phyloP scores from a whole-genome alignment of 148 eudicot genomes.

The Cornus florida region DNA sequence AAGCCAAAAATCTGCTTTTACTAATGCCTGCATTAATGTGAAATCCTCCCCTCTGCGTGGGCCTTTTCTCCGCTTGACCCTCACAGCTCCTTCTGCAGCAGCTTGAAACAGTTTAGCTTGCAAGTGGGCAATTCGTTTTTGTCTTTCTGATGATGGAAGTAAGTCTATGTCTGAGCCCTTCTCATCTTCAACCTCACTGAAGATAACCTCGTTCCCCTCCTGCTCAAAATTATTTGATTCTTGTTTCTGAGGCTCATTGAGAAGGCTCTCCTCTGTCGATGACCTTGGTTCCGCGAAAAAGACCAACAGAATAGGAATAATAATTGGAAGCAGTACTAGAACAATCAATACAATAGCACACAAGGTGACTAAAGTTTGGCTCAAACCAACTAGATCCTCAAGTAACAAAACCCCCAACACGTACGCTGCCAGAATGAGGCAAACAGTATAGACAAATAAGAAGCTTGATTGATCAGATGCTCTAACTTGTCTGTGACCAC shows the following conservation, averaged over 20 bases:
- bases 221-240: slow-evolving; percentile 22
- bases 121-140: slow-evolving; percentile 46
- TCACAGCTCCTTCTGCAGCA: slow-evolving; percentile 64
- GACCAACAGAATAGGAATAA: slow-evolving; percentile 38
- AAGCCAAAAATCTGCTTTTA: slow-evolving; percentile 46
- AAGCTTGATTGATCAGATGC: slow-evolving; percentile 55
- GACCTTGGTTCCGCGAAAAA: slow-evolving; percentile 33
- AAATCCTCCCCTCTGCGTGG: slow-evolving; percentile 60
- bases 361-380: slow-evolving; percentile 23
- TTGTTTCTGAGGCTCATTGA: slow-evolving; percentile 25
- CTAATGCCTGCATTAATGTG: slow-evolving; percentile 46
- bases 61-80: slow-evolving; percentile 46
- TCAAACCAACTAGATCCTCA: slow-evolving; percentile 35
- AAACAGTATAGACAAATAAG: slow-evolving; percentile 38
- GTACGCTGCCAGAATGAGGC: slow-evolving; percentile 48
- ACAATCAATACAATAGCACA: slow-evolving; percentile 31
- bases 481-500: slow-evolving; percentile 60
- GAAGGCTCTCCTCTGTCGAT: slow-evolving; percentile 40
- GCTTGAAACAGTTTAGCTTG: slow-evolving; percentile 61
- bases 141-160: slow-evolving; percentile 27
- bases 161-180: slow-evolving; percentile 22
- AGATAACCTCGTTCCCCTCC: slow-evolving; percentile 31
- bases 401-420: slow-evolving; percentile 43
- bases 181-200: slow-evolving; percentile 57
- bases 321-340: slow-evolving; percentile 42